These are phyloP conservation scores for Leptomonas pyrrhocoris DNA, from an alignment of 208 protist species.

Conservation along the genomic window DNA sequence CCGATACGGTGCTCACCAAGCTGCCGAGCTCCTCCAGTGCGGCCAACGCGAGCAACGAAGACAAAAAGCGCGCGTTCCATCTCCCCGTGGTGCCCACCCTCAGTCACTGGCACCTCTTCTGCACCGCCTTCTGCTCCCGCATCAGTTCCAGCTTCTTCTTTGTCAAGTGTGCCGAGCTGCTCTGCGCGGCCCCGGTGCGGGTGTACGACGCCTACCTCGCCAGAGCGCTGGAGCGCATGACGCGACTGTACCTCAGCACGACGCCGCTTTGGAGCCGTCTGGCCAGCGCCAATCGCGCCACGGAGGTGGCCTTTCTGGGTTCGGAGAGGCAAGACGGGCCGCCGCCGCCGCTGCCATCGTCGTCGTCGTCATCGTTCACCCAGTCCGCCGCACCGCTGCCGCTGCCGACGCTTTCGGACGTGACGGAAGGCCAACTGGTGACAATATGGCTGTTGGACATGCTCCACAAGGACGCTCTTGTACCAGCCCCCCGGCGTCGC, in stretches of 20 bases:
- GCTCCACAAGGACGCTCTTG: slow-evolving; percentile 34
- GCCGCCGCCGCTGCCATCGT: background rate
- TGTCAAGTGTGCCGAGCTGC: slow-evolving; percentile 58
- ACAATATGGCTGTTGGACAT: slow-evolving; percentile 57
- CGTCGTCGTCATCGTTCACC: background rate
- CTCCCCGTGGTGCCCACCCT: slow-evolving; percentile 36
- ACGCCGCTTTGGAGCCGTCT: slow-evolving; percentile 31
- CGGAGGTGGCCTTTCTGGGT: slow-evolving; percentile 13
- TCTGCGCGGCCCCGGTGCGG: slow-evolving; percentile 44
- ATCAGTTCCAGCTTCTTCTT: slow-evolving; percentile 69
- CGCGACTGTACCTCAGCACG: slow-evolving; percentile 30
- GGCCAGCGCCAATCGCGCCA: slow-evolving; percentile 25
- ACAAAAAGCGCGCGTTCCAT: slow-evolving; percentile 11
- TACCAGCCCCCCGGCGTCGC: slow-evolving; percentile 24
- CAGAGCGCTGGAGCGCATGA: slow-evolving; percentile 33
- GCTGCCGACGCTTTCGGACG: slow-evolving; percentile 21
- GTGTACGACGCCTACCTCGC: slow-evolving; percentile 42
- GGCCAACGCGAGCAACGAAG: slow-evolving; percentile 1
- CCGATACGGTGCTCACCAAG: slow-evolving; percentile 19
- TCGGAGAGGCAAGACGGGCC: background rate
- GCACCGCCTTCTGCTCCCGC: slow-evolving; percentile 58
- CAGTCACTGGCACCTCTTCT: slow-evolving; percentile 80
- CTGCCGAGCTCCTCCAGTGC: slow-evolving; percentile 8
- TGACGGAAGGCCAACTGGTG: slow-evolving; percentile 41
- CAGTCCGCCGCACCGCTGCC: background rate